phyloP scores from a whole-genome alignment of 345 rosid species.

The Clausena lansium region DNA sequence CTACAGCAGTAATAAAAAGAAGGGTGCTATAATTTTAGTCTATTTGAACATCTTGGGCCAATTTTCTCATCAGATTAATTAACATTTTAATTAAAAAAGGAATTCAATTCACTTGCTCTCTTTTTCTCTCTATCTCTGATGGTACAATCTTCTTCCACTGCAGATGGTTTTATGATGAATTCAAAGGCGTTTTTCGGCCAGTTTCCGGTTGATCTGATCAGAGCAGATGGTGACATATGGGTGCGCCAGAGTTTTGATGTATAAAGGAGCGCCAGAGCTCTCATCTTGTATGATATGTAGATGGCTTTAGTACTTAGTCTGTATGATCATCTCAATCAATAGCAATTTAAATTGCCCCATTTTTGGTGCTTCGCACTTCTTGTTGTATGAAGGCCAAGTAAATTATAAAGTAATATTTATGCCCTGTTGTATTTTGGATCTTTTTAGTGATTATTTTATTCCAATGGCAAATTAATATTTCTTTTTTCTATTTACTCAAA shows the following conservation, averaged over 20 bases:
- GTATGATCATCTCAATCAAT: background rate
- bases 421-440: background rate
- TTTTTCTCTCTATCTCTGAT: background rate
- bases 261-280: background rate
- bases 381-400: background rate
- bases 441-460: background rate
- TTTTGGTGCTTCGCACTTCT: background rate
- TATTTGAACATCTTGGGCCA: background rate
- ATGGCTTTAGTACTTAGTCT: conserved; percentile 2
- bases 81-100: background rate
- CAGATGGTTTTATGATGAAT: conserved; percentile 73
- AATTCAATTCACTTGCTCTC: background rate
- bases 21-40: no score
- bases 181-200: conserved; percentile 54
- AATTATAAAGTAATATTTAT: background rate
- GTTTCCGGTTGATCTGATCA: conserved; percentile 37
- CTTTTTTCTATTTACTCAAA: background rate
- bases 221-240: conserved; percentile 13
- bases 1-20: background rate
- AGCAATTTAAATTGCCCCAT: background rate
- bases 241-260: conserved; percentile 12
- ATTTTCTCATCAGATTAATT: background rate
- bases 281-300: conserved; percentile 22
- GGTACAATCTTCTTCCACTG: conserved; percentile 16
- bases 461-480: no score